phyloP scores from a whole-genome alignment of 371 early-diverging fungal species.

The Enterocytospora artemiae region DNA sequence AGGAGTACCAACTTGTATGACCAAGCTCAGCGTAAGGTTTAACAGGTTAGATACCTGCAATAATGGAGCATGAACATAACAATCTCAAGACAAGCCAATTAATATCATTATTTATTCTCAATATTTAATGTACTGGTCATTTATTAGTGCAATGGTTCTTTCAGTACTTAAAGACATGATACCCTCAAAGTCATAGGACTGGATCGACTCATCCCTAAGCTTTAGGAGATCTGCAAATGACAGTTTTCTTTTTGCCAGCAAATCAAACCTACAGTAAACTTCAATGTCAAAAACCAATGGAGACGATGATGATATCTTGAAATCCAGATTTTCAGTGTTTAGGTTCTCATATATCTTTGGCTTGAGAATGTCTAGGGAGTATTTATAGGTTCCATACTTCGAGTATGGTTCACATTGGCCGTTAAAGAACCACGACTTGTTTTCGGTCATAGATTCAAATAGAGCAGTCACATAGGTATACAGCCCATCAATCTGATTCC shows the following conservation, averaged over 20 bases:
- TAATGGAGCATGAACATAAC: not conserved
- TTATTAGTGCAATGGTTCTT: constrained; percentile 47
- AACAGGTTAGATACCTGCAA: no score
- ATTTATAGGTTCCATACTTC: constrained; percentile 87
- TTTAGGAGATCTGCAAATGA: constrained; percentile 50
- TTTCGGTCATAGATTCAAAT: constrained; percentile 35
- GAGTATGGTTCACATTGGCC: constrained; percentile 59
- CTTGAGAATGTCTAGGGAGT: constrained; percentile 74
- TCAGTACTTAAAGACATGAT: constrained; percentile 35
- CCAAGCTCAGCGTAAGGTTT: no score
- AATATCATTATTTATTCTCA: constrained; percentile 7
- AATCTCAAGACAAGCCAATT: not conserved
- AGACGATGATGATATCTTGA: constrained; percentile 28
- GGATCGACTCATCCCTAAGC: constrained; percentile 24
- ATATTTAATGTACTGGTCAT: constrained; percentile 49
- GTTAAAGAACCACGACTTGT: constrained; percentile 24
- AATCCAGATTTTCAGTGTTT: constrained; percentile 38
- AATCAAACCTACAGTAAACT: no score
- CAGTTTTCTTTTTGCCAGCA: constrained; percentile 24
- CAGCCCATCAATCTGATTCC: constrained; percentile 63
- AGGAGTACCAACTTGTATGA: no score
- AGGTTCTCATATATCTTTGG: constrained; percentile 56
- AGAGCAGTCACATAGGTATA: constrained; percentile 47
- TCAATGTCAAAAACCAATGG: constrained; percentile 38
- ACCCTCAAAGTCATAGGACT: constrained; percentile 20